These are phyloP conservation scores for Wickerhamomyces bisporus DNA, from an alignment of 805 yeast genomes.

Conservation along the genomic window DNA sequence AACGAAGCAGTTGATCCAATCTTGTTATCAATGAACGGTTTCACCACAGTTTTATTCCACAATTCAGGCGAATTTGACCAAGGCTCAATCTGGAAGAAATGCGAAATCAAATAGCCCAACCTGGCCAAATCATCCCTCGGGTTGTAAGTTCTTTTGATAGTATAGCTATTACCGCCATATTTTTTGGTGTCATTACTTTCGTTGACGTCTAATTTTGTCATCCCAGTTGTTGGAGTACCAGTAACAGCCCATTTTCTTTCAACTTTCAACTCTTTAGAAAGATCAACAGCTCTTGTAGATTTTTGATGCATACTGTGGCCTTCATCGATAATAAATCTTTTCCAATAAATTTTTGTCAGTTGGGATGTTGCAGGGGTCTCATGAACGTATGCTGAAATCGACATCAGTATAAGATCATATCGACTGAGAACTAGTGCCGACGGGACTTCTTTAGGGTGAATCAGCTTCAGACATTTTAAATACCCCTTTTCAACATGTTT, in stretches of 20 bases:
- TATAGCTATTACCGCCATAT: conserved; percentile 28
- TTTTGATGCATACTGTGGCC: conserved; percentile 62
- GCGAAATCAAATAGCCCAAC: conserved; percentile 46
- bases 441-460: conserved; percentile 21
- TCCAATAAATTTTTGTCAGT: conserved; percentile 51
- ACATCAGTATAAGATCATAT: conserved; percentile 50
- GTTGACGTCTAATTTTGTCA: conserved; percentile 48
- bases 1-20: conserved; percentile 40
- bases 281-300: conserved; percentile 41
- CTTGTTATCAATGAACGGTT: conserved; percentile 39
- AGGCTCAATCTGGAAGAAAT: conserved; percentile 55
- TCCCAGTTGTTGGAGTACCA: conserved; percentile 72
- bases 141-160: conserved; percentile 44
- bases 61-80: conserved; percentile 41
- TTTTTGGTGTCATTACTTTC: conserved; percentile 9
- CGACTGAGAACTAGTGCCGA: conserved; percentile 31
- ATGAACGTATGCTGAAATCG: conserved; percentile 40
- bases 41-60: conserved; percentile 43
- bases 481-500: conserved; percentile 44
- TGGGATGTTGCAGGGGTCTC: conserved; percentile 31
- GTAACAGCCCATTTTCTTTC: conserved; percentile 73
- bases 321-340: conserved; percentile 67
- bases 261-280: conserved; percentile 43
- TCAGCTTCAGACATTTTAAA: conserved; percentile 32
- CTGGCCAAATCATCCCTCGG: conserved; percentile 48